These are phyloP conservation scores for Saturnispora besseyi DNA, from an alignment of 805 yeast genomes.

Conservation along the genomic window DNA sequence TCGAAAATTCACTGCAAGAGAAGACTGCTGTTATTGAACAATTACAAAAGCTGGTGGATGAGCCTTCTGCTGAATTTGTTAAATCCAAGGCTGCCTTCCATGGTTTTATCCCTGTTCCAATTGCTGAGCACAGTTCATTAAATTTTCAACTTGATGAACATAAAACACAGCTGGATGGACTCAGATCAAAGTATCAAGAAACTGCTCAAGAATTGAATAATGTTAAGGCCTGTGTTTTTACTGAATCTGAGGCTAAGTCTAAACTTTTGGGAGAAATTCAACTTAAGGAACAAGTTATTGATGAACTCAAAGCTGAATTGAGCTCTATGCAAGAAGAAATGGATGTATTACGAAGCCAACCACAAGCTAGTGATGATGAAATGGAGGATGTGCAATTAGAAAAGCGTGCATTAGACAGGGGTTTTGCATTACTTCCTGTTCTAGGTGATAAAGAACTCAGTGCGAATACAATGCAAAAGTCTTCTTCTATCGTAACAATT, in stretches of 20 bases:
- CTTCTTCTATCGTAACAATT: constrained; percentile 8
- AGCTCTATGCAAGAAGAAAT: not conserved
- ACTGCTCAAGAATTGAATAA: not conserved
- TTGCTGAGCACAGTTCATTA: not conserved
- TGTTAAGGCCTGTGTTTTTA: not conserved
- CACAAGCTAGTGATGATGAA: not conserved
- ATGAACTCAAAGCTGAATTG: not conserved
- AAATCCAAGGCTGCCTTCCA: not conserved
- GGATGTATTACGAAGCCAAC: not conserved
- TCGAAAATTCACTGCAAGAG: not conserved
- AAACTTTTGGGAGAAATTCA: no score
- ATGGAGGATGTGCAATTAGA: not conserved
- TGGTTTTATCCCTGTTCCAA: constrained; percentile 2
- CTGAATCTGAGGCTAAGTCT: not conserved
- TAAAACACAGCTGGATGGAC: not conserved
- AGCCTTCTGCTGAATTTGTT: not conserved
- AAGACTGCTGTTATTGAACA: not conserved
- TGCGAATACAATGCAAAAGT: not conserved
- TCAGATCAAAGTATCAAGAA: not conserved
- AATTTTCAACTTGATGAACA: not conserved
- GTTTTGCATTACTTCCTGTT: constrained; percentile 6
- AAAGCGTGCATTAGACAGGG: constrained; percentile 1
- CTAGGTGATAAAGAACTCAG: not conserved
- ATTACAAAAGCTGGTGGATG: not conserved
- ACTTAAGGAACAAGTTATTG: not conserved